phyloP scores from a whole-genome alignment of 805 yeast species.

The Candida lessepsii region DNA sequence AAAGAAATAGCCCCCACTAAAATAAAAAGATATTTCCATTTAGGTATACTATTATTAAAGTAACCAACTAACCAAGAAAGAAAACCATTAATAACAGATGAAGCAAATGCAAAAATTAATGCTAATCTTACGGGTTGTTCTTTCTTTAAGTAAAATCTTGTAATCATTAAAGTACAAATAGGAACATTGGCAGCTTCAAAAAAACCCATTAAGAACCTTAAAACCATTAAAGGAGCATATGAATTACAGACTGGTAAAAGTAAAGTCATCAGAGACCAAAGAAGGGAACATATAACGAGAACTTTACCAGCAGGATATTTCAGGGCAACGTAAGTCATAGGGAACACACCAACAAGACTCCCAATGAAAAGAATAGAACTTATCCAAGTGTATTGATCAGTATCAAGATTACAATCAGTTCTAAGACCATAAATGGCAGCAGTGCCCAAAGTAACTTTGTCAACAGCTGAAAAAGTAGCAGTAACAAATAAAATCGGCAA shows the following conservation, averaged over 20 bases:
- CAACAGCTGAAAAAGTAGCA: slow-evolving; percentile 20
- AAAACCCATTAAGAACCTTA: slow-evolving; percentile 25
- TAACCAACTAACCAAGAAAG: slow-evolving; percentile 21
- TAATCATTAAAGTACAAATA: slow-evolving; percentile 16
- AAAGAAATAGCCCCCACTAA: slow-evolving; percentile 25
- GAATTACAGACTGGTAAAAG: slow-evolving; percentile 15
- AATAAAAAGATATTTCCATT: slow-evolving; percentile 24
- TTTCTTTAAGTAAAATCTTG: slow-evolving; percentile 17
- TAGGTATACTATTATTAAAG: slow-evolving; percentile 16
- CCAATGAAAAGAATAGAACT: slow-evolving; percentile 20
- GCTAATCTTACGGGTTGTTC: slow-evolving; percentile 20
- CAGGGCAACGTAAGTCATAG: slow-evolving; percentile 17
- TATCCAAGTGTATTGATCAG: slow-evolving; percentile 21
- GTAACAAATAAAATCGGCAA: slow-evolving; percentile 18
- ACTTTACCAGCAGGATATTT: slow-evolving; percentile 24
- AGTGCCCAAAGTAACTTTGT: slow-evolving; percentile 19
- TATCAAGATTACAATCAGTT: slow-evolving; percentile 13
- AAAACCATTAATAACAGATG: slow-evolving; percentile 24
- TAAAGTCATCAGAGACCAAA: slow-evolving; percentile 18
- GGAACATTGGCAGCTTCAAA: slow-evolving; percentile 28
- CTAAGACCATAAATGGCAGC: slow-evolving; percentile 21
- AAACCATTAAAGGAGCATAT: slow-evolving; percentile 17
- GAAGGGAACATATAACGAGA: slow-evolving; percentile 20
- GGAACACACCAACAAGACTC: slow-evolving; percentile 19
- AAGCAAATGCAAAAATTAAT: slow-evolving; percentile 19